Conservation (phyloP, 1,284 basidiomycete species). For the Trichosporon inkin region DNA sequence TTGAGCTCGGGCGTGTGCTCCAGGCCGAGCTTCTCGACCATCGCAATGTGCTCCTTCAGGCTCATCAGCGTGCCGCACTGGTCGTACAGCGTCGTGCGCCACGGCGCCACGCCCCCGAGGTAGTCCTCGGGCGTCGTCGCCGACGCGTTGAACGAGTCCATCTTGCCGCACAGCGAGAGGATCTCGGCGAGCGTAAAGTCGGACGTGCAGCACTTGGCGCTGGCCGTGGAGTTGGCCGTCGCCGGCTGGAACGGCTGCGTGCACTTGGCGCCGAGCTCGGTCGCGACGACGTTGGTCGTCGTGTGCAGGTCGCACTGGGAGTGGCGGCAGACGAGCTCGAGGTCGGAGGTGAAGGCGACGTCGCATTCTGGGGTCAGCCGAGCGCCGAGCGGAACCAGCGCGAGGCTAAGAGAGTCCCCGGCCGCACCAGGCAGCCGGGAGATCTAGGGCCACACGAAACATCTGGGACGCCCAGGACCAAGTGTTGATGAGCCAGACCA, state of each 20-base stretch:
- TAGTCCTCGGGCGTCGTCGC: constrained; percentile 21
- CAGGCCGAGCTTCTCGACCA: constrained; percentile 21
- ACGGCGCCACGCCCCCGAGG: constrained; percentile 13
- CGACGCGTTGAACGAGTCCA: constrained; percentile 17
- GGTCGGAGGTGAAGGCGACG: constrained; percentile 25
- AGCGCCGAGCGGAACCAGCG: too few species aligned
- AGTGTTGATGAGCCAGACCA: too few species aligned
- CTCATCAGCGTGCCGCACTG: constrained; percentile 23
- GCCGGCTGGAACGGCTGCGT: constrained; percentile 22
- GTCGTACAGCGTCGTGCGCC: constrained; percentile 21
- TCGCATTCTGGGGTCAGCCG: constrained; percentile 20
- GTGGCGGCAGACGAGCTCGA: constrained; percentile 26
- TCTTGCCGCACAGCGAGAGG: constrained; percentile 24
- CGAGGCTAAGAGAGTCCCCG: too few species aligned
- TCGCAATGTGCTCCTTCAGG: constrained; percentile 22
- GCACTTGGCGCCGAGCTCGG: constrained; percentile 22
- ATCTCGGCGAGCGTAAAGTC: constrained; percentile 26
- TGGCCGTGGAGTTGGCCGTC: constrained; percentile 10
- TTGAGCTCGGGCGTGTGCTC: constrained; percentile 26
- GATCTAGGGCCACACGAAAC: too few species aligned
- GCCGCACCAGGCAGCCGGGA: too few species aligned
- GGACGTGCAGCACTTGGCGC: constrained; percentile 25
- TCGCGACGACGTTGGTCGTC: constrained; percentile 24
- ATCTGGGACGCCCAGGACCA: too few species aligned
- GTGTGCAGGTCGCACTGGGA: constrained; percentile 27